Percentiles rank a stretch among this genome's conserved stretches.
Conservation (phyloP, 2,329 filamentous ascomycete species). For the Microsporum audouinii region DNA sequence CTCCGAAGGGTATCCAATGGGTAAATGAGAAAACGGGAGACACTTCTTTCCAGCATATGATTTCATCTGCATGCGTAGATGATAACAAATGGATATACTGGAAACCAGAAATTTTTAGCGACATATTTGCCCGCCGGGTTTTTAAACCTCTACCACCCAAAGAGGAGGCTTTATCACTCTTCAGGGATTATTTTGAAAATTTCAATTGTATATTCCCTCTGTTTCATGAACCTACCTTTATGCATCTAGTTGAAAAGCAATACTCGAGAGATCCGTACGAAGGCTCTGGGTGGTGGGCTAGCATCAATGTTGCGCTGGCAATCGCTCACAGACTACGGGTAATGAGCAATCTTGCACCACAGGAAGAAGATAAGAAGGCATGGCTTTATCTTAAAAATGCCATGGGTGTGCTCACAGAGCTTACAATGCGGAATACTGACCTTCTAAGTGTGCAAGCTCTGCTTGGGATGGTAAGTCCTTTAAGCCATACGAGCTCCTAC, state of each 20-base stretch:
- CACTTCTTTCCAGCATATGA: slow-evolving; percentile 86
- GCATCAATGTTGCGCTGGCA: slow-evolving; percentile 85
- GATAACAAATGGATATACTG: slow-evolving; percentile 95
- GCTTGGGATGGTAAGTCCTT: slow-evolving; percentile 59
- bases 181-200: slow-evolving; percentile 93
- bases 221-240: slow-evolving; percentile 96
- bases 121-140: slow-evolving; percentile 75
- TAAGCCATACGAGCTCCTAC: not conserved
- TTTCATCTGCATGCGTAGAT: slow-evolving; percentile 77
- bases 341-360: slow-evolving; percentile 85
- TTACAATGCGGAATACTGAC: slow-evolving; percentile 94
- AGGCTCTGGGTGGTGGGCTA: slow-evolving; percentile 97
- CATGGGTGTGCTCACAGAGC: slow-evolving; percentile 80
- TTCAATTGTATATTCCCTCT: slow-evolving; percentile 99
- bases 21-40: slow-evolving; percentile 98
- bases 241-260: slow-evolving; percentile 89
- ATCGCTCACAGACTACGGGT: slow-evolving; percentile 85
- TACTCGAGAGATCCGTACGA: slow-evolving; percentile 89
- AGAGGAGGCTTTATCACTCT: slow-evolving; percentile 72
- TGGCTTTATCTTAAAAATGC: slow-evolving; percentile 97
- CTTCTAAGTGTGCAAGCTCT: slow-evolving; percentile 88
- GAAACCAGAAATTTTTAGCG: slow-evolving; percentile 94
- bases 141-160: slow-evolving; percentile 77
- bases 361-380: slow-evolving; percentile 85
- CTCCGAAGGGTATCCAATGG: slow-evolving; percentile 95